phyloP scores from a whole-genome alignment of 441 rosid genomes.

The Hura crepitans region DNA sequence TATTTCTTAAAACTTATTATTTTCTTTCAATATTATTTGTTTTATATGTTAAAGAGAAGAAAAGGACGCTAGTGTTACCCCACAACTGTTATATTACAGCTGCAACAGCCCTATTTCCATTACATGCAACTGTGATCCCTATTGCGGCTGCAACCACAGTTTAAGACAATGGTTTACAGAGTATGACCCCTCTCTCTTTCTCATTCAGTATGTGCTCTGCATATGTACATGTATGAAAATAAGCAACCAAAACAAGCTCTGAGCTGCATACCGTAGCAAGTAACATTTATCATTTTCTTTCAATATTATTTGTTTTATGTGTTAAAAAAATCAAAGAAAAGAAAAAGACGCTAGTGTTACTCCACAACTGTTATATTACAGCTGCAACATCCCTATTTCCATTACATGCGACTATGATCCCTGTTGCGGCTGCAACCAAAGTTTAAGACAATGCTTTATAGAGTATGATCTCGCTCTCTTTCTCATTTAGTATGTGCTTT shows the following conservation, averaged over 20 bases:
- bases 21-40: too few relatives aligned
- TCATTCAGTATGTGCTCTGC: neutral
- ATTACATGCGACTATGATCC: neutral
- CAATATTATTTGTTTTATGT: too few relatives aligned
- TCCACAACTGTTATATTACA: neutral
- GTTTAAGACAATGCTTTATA: neutral
- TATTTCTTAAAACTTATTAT: too few relatives aligned
- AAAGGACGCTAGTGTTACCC: neutral
- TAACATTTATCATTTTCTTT: too few relatives aligned
- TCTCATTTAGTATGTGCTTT: neutral
- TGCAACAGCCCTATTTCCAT: neutral
- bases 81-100: neutral
- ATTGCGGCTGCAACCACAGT: neutral
- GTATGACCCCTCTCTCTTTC: neutral
- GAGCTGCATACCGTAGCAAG: too few relatives aligned
- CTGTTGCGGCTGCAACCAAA: neutral
- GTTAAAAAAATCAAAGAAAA: too few relatives aligned
- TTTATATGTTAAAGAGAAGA: too few relatives aligned
- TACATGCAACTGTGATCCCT: neutral
- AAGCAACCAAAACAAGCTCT: constrained; percentile 1
- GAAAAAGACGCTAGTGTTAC: neutral
- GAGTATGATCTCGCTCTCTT: neutral
- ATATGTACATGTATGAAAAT: neutral
- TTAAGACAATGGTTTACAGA: neutral
- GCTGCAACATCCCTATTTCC: neutral